phyloP scores from a whole-genome alignment of 2,329 filamentous ascomycete species.

The Pseudocercospora musae region DNA sequence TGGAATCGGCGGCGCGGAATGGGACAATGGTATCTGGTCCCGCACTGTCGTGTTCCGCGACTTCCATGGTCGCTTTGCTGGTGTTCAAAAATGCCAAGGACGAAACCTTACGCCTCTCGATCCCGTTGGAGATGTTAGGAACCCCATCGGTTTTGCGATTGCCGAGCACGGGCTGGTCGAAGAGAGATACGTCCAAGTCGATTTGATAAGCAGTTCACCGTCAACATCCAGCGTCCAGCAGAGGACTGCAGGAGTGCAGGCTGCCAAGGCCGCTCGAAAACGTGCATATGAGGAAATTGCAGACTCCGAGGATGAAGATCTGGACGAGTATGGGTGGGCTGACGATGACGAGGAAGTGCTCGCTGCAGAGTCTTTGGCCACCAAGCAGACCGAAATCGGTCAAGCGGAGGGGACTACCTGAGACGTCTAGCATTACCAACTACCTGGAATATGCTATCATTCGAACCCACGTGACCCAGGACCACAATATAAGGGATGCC shows the following conservation, averaged over 20 bases:
- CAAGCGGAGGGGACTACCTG: neutral
- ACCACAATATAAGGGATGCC: constrained; percentile 55
- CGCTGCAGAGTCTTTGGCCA: constrained; percentile 3
- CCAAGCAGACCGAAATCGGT: neutral
- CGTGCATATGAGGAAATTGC: constrained; percentile 56
- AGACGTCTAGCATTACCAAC: constrained; percentile 30
- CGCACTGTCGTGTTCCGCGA: constrained; percentile 77
- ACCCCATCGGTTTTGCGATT: constrained; percentile 50
- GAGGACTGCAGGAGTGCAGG: constrained; percentile 3
- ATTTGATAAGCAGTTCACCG: constrained; percentile 17
- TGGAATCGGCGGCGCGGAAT: constrained; percentile 69
- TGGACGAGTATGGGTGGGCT: constrained; percentile 68
- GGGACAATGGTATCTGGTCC: constrained; percentile 74
- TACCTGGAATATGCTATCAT: constrained; percentile 47
- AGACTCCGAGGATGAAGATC: constrained; percentile 61
- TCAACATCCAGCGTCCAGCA: neutral
- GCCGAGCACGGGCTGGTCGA: constrained; percentile 43
- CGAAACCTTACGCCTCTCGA: constrained; percentile 33
- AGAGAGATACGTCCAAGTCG: constrained; percentile 25
- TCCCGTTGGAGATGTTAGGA: constrained; percentile 41
- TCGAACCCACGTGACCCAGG: constrained; percentile 55
- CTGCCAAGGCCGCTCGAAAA: constrained; percentile 45
- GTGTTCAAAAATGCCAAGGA: constrained; percentile 45
- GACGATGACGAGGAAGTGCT: constrained; percentile 59
- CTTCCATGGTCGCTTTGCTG: constrained; percentile 48